Conservation (phyloP, 805 yeast genomes). For the Pichia nanzhaoensis region DNA sequence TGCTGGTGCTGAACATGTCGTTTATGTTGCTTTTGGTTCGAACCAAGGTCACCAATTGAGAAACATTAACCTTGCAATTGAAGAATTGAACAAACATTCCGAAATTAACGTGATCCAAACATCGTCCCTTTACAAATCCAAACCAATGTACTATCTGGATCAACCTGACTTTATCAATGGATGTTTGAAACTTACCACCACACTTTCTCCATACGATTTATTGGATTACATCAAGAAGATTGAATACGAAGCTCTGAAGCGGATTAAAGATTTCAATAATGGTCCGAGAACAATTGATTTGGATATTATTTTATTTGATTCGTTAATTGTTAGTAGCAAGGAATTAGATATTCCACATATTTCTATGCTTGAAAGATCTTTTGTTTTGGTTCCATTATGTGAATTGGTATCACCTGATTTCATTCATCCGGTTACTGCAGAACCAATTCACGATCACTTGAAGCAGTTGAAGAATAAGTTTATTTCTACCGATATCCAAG, state of each 20-base stretch:
- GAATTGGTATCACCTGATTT: conserved; percentile 65
- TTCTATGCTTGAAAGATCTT: conserved; percentile 80
- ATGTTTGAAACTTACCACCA: conserved; percentile 60
- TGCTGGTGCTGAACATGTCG: conserved; percentile 37
- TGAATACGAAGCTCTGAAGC: conserved; percentile 62
- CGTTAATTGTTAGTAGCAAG: conserved; percentile 45
- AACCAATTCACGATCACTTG: conserved; percentile 66
- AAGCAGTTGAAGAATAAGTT: conserved; percentile 30
- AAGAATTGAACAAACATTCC: conserved; percentile 31
- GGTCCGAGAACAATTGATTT: conserved; percentile 92
- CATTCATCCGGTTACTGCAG: conserved; percentile 82
- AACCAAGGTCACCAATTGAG: conserved; percentile 67
- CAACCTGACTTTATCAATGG: conserved; percentile 86
- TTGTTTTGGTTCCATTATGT: conserved; percentile 83
- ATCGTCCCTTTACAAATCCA: conserved; percentile 78
- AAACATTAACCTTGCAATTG: conserved; percentile 54
- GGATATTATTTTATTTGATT: conserved; percentile 74
- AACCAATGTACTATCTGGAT: conserved; percentile 83
- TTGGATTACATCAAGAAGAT: conserved; percentile 59
- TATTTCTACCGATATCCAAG: conserved; percentile 35
- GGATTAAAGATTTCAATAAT: conserved; percentile 77
- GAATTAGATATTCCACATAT: conserved; percentile 78
- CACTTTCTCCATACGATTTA: conserved; percentile 56
- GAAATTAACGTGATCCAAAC: conserved; percentile 47
- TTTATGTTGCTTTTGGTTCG: conserved; percentile 83